These are phyloP conservation scores for Acanthamoeba divionensis DNA, from an alignment of 208 protist genomes.

Conservation along the genomic window DNA sequence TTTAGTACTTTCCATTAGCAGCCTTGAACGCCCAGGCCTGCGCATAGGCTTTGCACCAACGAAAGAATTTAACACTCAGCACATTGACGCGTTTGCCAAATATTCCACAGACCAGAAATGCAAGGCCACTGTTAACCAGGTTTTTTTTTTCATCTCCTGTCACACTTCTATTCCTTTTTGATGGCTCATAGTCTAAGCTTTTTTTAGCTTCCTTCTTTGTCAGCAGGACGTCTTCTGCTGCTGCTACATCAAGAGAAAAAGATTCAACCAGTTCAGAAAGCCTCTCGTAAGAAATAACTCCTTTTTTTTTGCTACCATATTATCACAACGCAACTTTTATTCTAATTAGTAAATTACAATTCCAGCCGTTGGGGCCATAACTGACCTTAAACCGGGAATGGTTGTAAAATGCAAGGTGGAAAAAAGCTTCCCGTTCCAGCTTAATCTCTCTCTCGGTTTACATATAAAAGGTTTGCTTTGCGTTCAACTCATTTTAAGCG, in stretches of 20 bases:
- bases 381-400: slow-evolving; percentile 28
- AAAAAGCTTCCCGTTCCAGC: background rate
- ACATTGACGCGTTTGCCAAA: slow-evolving; percentile 17
- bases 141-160: background rate
- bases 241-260: no score
- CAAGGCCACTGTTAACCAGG: slow-evolving; percentile 32
- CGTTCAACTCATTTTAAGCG: background rate
- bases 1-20: slow-evolving; percentile 8
- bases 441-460: slow-evolving; percentile 35
- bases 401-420: slow-evolving; percentile 38
- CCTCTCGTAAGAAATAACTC: background rate
- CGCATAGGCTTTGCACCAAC: slow-evolving; percentile 16
- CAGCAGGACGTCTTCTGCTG: no score
- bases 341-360: background rate
- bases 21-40: background rate
- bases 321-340: background rate
- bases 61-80: slow-evolving; percentile 35
- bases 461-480: slow-evolving; percentile 1
- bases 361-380: background rate
- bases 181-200: no score
- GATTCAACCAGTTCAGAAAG: no score
- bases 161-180: no score
- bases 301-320: background rate
- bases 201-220: no score
- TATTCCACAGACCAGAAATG: slow-evolving; percentile 27